A percentile compares a stretch with the other conserved stretches of the same genome.
phyloP scores from a whole-genome alignment of 768 basidiomycete species.

The Inosperma sp. region DNA sequence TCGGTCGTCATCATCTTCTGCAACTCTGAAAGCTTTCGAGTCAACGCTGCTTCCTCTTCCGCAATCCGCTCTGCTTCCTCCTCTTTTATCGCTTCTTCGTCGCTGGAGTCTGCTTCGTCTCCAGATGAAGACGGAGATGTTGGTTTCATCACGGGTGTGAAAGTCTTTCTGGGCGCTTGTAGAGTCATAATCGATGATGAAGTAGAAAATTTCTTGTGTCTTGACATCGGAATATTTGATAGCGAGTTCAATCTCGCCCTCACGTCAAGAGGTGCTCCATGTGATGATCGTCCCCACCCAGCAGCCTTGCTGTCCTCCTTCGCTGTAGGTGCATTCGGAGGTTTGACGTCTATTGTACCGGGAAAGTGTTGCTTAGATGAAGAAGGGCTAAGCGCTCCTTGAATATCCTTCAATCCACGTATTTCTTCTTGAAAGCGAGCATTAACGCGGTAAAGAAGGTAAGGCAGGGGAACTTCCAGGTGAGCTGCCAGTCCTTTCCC shows the following conservation, averaged over 20 bases:
- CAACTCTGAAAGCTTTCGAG: slow-evolving; percentile 63
- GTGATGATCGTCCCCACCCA: too few relatives aligned
- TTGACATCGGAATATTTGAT: neutral
- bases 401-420: slow-evolving; percentile 68
- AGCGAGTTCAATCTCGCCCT: slow-evolving; percentile 9
- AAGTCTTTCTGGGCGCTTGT: slow-evolving; percentile 42
- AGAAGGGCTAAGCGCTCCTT: slow-evolving; percentile 53
- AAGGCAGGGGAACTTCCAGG: slow-evolving; percentile 77
- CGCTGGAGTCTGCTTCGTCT: slow-evolving; percentile 51
- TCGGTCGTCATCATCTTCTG: slow-evolving; percentile 73
- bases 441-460: slow-evolving; percentile 79
- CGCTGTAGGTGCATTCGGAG: too few relatives aligned
- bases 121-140: slow-evolving; percentile 48
- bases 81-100: slow-evolving; percentile 58
- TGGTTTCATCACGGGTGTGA: slow-evolving; percentile 35
- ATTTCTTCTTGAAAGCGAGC: slow-evolving; percentile 83
- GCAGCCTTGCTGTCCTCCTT: too few relatives aligned
- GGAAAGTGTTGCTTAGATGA: slow-evolving; percentile 30
- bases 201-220: slow-evolving; percentile 2
- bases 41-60: slow-evolving; percentile 65
- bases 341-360: slow-evolving; percentile 6
- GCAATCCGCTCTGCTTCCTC: slow-evolving; percentile 65
- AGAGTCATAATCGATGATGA: slow-evolving; percentile 74
- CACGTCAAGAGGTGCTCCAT: slow-evolving; percentile 8
- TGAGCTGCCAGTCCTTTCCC: slow-evolving; percentile 83